These are phyloP conservation scores for Nemania diffusa DNA, from an alignment of 2,329 filamentous ascomycete species.

Conservation along the genomic window DNA sequence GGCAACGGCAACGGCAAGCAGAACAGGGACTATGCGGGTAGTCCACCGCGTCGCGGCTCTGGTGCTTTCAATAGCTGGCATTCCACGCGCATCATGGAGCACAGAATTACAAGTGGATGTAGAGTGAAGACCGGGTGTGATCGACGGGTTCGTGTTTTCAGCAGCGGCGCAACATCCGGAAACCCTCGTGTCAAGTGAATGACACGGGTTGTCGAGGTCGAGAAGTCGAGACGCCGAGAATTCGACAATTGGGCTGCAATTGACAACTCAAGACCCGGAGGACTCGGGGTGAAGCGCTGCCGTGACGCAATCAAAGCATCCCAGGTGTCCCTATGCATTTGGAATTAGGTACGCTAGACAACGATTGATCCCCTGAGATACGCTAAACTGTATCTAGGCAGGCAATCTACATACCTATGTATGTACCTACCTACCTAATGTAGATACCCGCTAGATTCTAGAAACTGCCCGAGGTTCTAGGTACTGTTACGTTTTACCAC, in stretches of 20 bases:
- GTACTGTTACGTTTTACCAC: too few relatives aligned
- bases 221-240: conserved; percentile 5
- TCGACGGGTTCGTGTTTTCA: not conserved
- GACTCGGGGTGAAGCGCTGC: conserved; percentile 1
- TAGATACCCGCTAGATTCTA: too few relatives aligned
- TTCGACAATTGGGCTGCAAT: conserved; percentile 29
- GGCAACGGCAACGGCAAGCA: conserved; percentile 73
- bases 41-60: conserved; percentile 65
- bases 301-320: conserved; percentile 12
- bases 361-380: too few relatives aligned
- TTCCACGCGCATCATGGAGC: conserved; percentile 42
- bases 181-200: conserved; percentile 10
- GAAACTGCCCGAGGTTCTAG: too few relatives aligned
- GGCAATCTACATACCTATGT: not conserved
- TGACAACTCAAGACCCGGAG: conserved; percentile 12
- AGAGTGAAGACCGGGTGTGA: not conserved
- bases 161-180: conserved; percentile 7
- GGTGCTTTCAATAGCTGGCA: conserved; percentile 51
- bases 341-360: not conserved
- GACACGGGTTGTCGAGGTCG: conserved; percentile 12
- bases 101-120: not conserved
- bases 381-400: not conserved
- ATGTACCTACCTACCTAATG: not conserved
- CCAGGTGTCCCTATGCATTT: conserved; percentile 3
- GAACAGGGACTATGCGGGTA: conserved; percentile 73